A percentile compares a stretch with the other conserved stretches of the same genome.
These are phyloP conservation scores for Schizonepeta tenuifolia DNA, from an alignment of 257 asterid genomes.

Conservation along the genomic window DNA sequence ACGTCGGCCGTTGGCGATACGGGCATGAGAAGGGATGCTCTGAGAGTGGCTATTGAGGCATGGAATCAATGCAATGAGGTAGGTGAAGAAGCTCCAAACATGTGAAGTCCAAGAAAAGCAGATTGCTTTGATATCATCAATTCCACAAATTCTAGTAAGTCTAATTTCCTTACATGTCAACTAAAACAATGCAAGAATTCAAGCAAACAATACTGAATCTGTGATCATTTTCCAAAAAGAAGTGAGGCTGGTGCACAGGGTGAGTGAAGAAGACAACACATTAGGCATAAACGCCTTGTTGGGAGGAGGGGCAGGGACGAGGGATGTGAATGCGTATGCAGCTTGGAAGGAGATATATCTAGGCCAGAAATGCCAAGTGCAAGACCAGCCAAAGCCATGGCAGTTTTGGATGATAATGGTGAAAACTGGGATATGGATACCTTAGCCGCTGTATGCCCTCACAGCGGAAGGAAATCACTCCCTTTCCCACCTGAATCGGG, in stretches of 20 bases:
- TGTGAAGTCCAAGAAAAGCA: conserved; percentile 68
- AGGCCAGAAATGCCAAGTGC: conserved; percentile 56
- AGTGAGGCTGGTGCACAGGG: conserved; percentile 46
- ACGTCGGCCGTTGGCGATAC: conserved; percentile 62
- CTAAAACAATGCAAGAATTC: too few species aligned
- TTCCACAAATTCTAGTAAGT: conserved; percentile 38
- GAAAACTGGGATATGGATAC: conserved; percentile 68
- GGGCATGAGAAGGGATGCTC: conserved; percentile 60
- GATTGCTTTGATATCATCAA: conserved; percentile 58
- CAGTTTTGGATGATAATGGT: conserved; percentile 70
- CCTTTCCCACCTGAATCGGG: conserved; percentile 43
- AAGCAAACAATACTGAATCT: too few species aligned
- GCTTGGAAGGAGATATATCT: conserved; percentile 55
- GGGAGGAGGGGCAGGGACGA: conserved; percentile 19
- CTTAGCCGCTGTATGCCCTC: conserved; percentile 52
- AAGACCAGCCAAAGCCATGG: conserved; percentile 59
- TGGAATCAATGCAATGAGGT: conserved; percentile 74
- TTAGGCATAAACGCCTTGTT: conserved; percentile 37
- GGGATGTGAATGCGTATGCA: conserved; percentile 45
- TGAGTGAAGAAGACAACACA: conserved; percentile 51
- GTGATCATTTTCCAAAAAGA: too few species aligned
- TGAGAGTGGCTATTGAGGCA: conserved; percentile 64
- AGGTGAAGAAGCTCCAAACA: conserved; percentile 53
- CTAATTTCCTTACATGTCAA: background rate
- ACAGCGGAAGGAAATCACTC: conserved; percentile 44